A percentile compares a stretch with the other conserved stretches of the same genome.
Evolutionary conservation across 148 eudicot species (phyloP).

Genomic region (Diospyros kaki): DNA sequence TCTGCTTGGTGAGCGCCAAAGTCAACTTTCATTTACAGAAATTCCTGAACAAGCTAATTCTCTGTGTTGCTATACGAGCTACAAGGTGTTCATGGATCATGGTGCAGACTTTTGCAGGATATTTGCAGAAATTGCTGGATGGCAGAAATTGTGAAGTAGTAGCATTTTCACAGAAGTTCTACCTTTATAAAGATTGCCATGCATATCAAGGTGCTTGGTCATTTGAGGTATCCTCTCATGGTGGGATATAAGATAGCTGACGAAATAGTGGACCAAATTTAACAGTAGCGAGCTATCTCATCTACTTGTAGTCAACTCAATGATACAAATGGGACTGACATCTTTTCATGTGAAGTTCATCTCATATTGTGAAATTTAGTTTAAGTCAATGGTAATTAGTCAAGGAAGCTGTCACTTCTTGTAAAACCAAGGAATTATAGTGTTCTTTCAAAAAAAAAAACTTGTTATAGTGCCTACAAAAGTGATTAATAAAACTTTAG

Average conservation of each 20-base stretch:
- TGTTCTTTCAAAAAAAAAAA: neutral
- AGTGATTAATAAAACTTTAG: neutral
- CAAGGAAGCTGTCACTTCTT: neutral
- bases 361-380: neutral
- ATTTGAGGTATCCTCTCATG: neutral
- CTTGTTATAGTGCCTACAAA: neutral
- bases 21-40: neutral
- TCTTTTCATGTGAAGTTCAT: constrained; percentile 1
- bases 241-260: neutral
- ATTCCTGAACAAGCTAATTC: neutral
- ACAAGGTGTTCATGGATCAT: neutral
- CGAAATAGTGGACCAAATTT: neutral
- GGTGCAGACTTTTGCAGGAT: neutral
- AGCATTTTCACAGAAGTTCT: neutral
- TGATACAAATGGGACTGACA: neutral
- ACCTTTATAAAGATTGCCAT: neutral
- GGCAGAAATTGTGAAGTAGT: neutral
- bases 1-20: neutral
- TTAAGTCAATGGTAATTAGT: neutral
- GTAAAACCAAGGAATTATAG: neutral
- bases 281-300: neutral
- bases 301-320: neutral
- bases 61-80: neutral
- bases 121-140: neutral
- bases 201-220: neutral